Conservation (phyloP, 768 basidiomycete genomes). For the Amanita polypyramis region DNA sequence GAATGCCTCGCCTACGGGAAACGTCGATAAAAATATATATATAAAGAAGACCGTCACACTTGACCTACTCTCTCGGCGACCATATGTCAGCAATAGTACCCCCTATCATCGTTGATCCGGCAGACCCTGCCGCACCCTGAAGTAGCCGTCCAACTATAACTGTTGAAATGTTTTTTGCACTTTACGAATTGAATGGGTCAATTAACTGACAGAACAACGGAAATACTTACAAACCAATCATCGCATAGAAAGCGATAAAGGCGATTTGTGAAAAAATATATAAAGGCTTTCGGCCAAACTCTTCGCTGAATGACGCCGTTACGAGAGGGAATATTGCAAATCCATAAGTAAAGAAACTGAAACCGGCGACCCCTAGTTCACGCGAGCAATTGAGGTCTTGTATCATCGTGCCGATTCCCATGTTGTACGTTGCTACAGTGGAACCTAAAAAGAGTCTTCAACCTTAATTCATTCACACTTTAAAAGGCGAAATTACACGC, state of each 20-base stretch:
- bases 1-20: slow-evolving; percentile 55
- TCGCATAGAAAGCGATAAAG: slow-evolving; percentile 42
- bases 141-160: slow-evolving; percentile 61
- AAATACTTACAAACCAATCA: slow-evolving; percentile 29
- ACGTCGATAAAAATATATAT: background rate
- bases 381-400: slow-evolving; percentile 33
- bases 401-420: slow-evolving; percentile 50
- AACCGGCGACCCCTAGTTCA: slow-evolving; percentile 36
- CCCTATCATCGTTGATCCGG: slow-evolving; percentile 61
- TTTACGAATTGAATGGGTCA: slow-evolving; percentile 14
- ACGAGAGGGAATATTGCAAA: slow-evolving; percentile 61
- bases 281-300: slow-evolving; percentile 55
- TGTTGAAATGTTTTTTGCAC: slow-evolving; percentile 43
- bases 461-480: background rate
- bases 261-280: slow-evolving; percentile 41
- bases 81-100: slow-evolving; percentile 72
- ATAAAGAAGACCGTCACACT: background rate
- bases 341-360: slow-evolving; percentile 42
- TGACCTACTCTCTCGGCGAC: slow-evolving; percentile 46
- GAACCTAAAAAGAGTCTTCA: slow-evolving; percentile 27
- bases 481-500: slow-evolving; percentile 24
- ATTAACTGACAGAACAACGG: background rate
- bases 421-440: slow-evolving; percentile 38
- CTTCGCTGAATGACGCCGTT: slow-evolving; percentile 62
- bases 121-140: slow-evolving; percentile 57